Percentiles rank a stretch among this genome's conserved stretches.
Conservation (phyloP, 306 rosid species). For the Prunus davidiana region DNA sequence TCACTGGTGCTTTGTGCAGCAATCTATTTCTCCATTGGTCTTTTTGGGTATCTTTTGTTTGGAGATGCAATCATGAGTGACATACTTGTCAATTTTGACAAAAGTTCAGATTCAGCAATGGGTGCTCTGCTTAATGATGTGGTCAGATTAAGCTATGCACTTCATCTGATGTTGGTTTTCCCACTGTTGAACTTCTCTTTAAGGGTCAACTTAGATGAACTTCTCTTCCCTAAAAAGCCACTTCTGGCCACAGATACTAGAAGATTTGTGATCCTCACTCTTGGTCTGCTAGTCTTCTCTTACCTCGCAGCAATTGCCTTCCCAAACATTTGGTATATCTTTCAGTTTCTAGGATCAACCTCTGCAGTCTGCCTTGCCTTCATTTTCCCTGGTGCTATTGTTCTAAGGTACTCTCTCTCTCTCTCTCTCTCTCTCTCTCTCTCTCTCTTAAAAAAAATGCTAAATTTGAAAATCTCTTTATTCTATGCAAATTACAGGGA, state of each 20-base stretch:
- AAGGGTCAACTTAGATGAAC: slow-evolving; percentile 77
- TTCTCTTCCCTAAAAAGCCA: slow-evolving; percentile 59
- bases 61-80: slow-evolving; percentile 80
- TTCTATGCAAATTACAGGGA: slow-evolving; percentile 46
- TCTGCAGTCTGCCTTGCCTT: slow-evolving; percentile 81
- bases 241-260: slow-evolving; percentile 50
- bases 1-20: slow-evolving; percentile 62
- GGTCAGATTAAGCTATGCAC: slow-evolving; percentile 81
- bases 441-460: neutral
- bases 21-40: slow-evolving; percentile 63
- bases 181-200: slow-evolving; percentile 80
- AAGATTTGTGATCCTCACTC: slow-evolving; percentile 66
- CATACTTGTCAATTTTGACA: slow-evolving; percentile 78
- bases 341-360: slow-evolving; percentile 89
- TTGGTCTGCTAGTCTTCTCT: slow-evolving; percentile 50
- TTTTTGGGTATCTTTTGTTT: slow-evolving; percentile 85
- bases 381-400: slow-evolving; percentile 82
- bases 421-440: neutral
- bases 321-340: slow-evolving; percentile 86
- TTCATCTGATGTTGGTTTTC: slow-evolving; percentile 85
- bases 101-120: slow-evolving; percentile 44
- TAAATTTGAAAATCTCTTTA: neutral
- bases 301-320: slow-evolving; percentile 79
- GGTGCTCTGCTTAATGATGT: slow-evolving; percentile 61
- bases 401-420: slow-evolving; percentile 52